Percentiles rank a stretch among this genome's conserved stretches.
Evolutionary conservation across 2,329 filamentous ascomycete species (phyloP).

Genomic region (Verticillium isaacii): DNA sequence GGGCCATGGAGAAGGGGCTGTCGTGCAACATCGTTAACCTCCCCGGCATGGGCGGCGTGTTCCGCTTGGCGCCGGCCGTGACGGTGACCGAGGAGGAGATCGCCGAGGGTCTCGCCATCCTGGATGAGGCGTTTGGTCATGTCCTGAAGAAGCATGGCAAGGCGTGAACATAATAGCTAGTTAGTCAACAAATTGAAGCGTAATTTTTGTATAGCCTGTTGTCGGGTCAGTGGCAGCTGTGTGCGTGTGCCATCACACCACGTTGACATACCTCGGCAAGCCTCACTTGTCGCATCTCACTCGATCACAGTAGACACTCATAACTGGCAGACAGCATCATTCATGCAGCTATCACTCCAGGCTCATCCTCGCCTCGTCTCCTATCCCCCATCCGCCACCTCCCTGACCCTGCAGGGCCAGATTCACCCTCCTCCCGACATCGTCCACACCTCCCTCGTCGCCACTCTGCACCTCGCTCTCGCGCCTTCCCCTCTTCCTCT

Average conservation of each 20-base stretch:
- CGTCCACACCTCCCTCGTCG: conserved; percentile 38
- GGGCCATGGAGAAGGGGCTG: conserved; percentile 38
- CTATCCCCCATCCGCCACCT: conserved; percentile 68
- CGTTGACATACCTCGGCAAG: too few relatives aligned
- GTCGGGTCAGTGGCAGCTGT: too few relatives aligned
- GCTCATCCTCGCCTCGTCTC: conserved; percentile 80
- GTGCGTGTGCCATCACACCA: too few relatives aligned
- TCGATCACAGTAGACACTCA: background rate
- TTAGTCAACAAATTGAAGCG: background rate
- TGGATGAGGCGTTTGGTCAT: conserved; percentile 42
- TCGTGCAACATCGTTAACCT: conserved; percentile 45
- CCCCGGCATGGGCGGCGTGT: conserved; percentile 42
- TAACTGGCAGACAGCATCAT: background rate
- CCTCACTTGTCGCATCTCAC: too few relatives aligned
- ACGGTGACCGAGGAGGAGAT: conserved; percentile 40
- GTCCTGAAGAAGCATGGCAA: conserved; percentile 13
- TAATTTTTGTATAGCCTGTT: too few relatives aligned
- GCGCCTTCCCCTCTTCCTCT: conserved; percentile 25
- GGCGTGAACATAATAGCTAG: background rate
- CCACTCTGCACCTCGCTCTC: conserved; percentile 37
- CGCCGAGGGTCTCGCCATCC: conserved; percentile 38
- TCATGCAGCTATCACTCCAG: conserved; percentile 51
- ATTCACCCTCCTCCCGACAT: conserved; percentile 25
- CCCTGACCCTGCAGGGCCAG: conserved; percentile 48
- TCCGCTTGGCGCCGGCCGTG: conserved; percentile 45